Base-by-base conservation (phyloP, 352 stramenopile genomes). In the Nothophytophthora sp. region DNA sequence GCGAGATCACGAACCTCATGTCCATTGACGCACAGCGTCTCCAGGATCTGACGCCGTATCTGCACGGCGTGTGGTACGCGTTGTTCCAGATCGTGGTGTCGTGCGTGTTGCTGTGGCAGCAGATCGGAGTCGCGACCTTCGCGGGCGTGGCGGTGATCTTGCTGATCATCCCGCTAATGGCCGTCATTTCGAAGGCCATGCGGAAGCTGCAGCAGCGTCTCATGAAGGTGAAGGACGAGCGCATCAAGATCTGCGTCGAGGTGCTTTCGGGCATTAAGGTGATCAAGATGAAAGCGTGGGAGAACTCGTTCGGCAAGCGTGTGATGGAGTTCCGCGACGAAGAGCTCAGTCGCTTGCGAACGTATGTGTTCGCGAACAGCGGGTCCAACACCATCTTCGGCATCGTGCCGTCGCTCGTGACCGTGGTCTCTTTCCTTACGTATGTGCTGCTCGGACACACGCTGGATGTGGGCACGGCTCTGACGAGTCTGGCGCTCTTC, bases 1-100 rank as follows among this genome's bases (percentile, higher is more conserved):
- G 96, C 42, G 92, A 99, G 76, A 98, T 99, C 60, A 97, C 92
- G 11, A 99, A 99, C 63, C 85, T 99, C 27, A 98, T 99, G 79
- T 97, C 91, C 7, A 98, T 98, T 63, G 96, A 99, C 70, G 94
- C 95, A 10, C 84, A 98, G 70, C 81, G 93, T 11, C 74, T 99
- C 36, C 96, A 99, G 63, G 90, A 98, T 40, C 76, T 98, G 37
- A 97, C 93, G 43, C 85, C 90, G 19, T 99, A 98, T 65, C 56
- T 98, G 15, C 82, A 97, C 54, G 89, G 94, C 38, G 83, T 97
- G 34, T 92, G 94, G 73, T 92, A 90, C 44, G 90, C 91, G 9
- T 51, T 74, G 2, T 92, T 90, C 66, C 82, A 92, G 69, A 91
- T 92, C 53, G 60, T 73, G 1, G 71, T 92, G 11, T 89, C 80